phyloP scores from a whole-genome alignment of 202 grass and related monocot genomes.

The Carex sylvatica region DNA sequence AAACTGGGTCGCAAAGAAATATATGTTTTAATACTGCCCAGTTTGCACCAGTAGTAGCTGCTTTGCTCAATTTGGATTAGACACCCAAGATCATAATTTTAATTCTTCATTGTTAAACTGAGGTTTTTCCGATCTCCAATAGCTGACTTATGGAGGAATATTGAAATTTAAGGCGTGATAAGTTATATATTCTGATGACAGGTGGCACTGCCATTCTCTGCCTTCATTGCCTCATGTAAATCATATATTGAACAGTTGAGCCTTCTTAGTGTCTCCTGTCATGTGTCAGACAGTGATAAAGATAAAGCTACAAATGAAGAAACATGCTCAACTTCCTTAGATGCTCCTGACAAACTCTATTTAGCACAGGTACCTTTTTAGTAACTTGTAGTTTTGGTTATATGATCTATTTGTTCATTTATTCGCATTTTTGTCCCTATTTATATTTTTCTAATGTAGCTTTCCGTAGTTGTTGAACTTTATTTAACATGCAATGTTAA shows the following conservation, averaged over 20 bases:
- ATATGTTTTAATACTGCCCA: neutral
- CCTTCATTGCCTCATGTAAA: conserved; percentile 68
- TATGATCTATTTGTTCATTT: conserved; percentile 9
- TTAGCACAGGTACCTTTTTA: conserved; percentile 58
- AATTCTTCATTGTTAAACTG: neutral
- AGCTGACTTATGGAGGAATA: neutral
- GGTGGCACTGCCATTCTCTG: conserved; percentile 71
- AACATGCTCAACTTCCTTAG: conserved; percentile 33
- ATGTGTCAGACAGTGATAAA: conserved; percentile 20
- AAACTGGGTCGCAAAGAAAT: neutral
- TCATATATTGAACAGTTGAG: conserved; percentile 38
- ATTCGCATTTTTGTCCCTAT: neutral
- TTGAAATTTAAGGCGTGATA: neutral
- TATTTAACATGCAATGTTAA: neutral
- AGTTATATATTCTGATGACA: conserved; percentile 17
- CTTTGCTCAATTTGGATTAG: neutral
- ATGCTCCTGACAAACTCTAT: conserved; percentile 53
- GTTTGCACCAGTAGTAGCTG: neutral
- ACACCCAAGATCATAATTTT: neutral
- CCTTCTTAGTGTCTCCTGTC: conserved; percentile 24
- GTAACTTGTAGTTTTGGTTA: neutral
- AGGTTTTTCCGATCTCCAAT: neutral
- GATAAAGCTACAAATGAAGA: conserved; percentile 35
- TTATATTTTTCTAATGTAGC: neutral
- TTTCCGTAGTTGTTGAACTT: conserved; percentile 10